Evolutionary conservation across 305 asterid genomes (phyloP).

Genomic region (Rubia balearica): DNA sequence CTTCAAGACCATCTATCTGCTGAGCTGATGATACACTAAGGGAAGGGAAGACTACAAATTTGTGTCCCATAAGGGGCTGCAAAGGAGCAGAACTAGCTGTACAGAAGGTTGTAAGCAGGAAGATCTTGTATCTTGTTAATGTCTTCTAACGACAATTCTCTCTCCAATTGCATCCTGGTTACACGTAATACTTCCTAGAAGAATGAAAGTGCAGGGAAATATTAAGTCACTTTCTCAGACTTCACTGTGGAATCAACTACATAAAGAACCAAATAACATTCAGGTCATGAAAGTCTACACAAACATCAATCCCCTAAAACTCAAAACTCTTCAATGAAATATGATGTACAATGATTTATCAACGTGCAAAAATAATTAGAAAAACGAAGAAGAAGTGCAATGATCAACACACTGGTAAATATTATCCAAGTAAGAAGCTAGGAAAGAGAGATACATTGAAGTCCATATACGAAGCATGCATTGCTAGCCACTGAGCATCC

Average conservation of each 20-base stretch:
- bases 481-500: slow-evolving; percentile 99
- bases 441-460: slow-evolving; percentile 49
- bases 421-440: slow-evolving; percentile 2
- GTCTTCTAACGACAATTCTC: slow-evolving; percentile 83
- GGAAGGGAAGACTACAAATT: background rate
- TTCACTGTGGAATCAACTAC: too few species aligned
- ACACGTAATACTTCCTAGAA: slow-evolving; percentile 69
- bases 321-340: background rate
- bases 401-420: background rate
- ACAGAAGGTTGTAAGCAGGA: slow-evolving; percentile 74
- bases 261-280: background rate
- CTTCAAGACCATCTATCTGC: slow-evolving; percentile 1
- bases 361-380: background rate
- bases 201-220: background rate
- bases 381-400: background rate
- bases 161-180: slow-evolving; percentile 69
- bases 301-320: background rate
- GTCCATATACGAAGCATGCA: slow-evolving; percentile 95
- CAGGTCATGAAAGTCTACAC: background rate
- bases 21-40: slow-evolving; percentile 8
- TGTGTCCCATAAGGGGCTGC: background rate
- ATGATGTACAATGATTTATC: background rate
- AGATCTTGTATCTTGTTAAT: slow-evolving; percentile 60
- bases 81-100: slow-evolving; percentile 20
- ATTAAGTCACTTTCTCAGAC: background rate